Evolutionary conservation across 768 basidiomycete genomes (phyloP).

Genomic region (Psilocybe tampanensis): DNA sequence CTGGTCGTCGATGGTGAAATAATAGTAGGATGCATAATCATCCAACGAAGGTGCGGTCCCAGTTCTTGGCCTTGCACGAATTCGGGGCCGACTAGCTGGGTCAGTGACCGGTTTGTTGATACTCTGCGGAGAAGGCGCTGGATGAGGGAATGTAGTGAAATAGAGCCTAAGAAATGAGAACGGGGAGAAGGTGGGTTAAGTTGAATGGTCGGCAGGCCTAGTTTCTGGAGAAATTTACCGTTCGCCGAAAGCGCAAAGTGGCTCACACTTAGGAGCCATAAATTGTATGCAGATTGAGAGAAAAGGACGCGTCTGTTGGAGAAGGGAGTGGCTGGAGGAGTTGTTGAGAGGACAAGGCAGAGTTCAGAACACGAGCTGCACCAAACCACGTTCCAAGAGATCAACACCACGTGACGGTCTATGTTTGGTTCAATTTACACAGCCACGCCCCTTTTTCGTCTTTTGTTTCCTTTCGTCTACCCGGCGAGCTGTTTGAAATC

Average conservation of each 20-base stretch:
- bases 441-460: not conserved
- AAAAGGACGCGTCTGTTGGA: constrained; percentile 23
- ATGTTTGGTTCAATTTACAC: constrained; percentile 4
- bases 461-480: not conserved
- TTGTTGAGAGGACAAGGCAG: constrained; percentile 10
- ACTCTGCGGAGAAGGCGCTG: constrained; percentile 62
- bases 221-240: constrained; percentile 44
- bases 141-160: constrained; percentile 87
- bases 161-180: constrained; percentile 58
- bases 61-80: constrained; percentile 61
- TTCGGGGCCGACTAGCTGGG: constrained; percentile 54
- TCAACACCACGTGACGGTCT: constrained; percentile 11
- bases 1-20: constrained; percentile 92
- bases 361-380: constrained; percentile 6
- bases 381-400: constrained; percentile 5
- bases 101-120: constrained; percentile 65
- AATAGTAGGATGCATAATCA: constrained; percentile 79
- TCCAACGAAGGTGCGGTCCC: constrained; percentile 71
- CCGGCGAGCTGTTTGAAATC: too few species aligned
- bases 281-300: constrained; percentile 8
- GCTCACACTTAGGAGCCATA: constrained; percentile 67
- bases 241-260: constrained; percentile 77
- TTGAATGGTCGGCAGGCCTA: not conserved
- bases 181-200: not conserved
- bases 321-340: constrained; percentile 13